Conservation (phyloP, 2,329 filamentous ascomycete genomes). For the Ophiobolus disseminans region DNA sequence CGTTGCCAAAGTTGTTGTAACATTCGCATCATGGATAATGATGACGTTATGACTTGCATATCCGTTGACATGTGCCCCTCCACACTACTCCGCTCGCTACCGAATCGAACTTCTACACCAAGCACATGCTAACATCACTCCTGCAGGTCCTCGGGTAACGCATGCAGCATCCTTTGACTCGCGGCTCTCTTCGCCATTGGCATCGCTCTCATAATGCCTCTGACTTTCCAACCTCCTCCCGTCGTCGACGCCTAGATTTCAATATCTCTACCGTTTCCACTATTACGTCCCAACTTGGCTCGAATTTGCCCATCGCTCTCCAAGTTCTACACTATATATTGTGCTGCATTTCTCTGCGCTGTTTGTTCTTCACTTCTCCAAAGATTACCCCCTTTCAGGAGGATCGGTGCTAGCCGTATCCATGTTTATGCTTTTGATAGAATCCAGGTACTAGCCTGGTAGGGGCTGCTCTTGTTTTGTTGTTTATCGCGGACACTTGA, state of each 20-base stretch:
- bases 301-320: conserved; percentile 5
- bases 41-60: conserved; percentile 16
- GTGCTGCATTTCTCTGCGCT: conserved; percentile 4
- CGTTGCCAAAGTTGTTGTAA: conserved; percentile 3
- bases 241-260: background rate
- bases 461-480: conserved; percentile 1
- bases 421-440: conserved; percentile 37
- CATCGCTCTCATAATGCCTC: conserved; percentile 23
- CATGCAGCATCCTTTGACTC: conserved; percentile 47
- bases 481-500: background rate
- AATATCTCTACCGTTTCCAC: background rate
- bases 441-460: conserved; percentile 39
- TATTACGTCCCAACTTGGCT: conserved; percentile 4
- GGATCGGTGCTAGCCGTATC: conserved; percentile 41
- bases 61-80: background rate
- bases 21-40: conserved; percentile 3
- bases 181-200: conserved; percentile 30
- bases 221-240: conserved; percentile 5
- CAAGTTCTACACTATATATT: conserved; percentile 2
- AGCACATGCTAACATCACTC: conserved; percentile 11
- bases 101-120: background rate
- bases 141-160: conserved; percentile 39
- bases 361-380: conserved; percentile 29
- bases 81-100: conserved; percentile 3
- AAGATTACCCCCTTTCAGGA: conserved; percentile 43